These are phyloP conservation scores for Vitis amurensis DNA, from an alignment of 164 flowering plant genomes.

Conservation along the genomic window DNA sequence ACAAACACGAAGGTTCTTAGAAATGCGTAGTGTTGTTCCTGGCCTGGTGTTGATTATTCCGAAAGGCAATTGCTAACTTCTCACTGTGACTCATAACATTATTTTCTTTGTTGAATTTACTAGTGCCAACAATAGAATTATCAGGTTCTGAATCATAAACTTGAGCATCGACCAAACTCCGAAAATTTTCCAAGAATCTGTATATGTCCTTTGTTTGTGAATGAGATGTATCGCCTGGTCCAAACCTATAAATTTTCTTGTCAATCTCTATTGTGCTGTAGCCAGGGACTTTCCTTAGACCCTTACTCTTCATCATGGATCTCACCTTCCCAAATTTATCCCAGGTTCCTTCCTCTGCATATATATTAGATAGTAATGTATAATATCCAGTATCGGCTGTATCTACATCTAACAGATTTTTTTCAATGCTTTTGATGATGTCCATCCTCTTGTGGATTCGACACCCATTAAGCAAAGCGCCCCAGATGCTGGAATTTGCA, in stretches of 20 bases:
- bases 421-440: slow-evolving; percentile 37
- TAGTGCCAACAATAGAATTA: not conserved
- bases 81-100: slow-evolving; percentile 28
- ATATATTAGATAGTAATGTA: slow-evolving; percentile 57
- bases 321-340: slow-evolving; percentile 47
- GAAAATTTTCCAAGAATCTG: slow-evolving; percentile 26
- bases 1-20: slow-evolving; percentile 26
- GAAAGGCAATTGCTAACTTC: slow-evolving; percentile 31
- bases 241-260: slow-evolving; percentile 32
- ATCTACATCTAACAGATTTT: slow-evolving; percentile 35
- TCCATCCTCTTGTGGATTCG: slow-evolving; percentile 66
- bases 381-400: slow-evolving; percentile 64
- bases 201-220: slow-evolving; percentile 26
- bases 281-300: slow-evolving; percentile 65
- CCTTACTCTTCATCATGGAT: slow-evolving; percentile 46
- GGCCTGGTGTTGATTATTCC: slow-evolving; percentile 32
- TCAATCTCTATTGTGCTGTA: slow-evolving; percentile 57
- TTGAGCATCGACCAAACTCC: slow-evolving; percentile 20
- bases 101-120: not conserved
- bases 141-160: slow-evolving; percentile 15
- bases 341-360: slow-evolving; percentile 75
- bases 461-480: slow-evolving; percentile 73
- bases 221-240: slow-evolving; percentile 40
- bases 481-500: slow-evolving; percentile 66
- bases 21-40: slow-evolving; percentile 19